Conservation (phyloP, 768 basidiomycete species). For the Boletus huronensis region DNA sequence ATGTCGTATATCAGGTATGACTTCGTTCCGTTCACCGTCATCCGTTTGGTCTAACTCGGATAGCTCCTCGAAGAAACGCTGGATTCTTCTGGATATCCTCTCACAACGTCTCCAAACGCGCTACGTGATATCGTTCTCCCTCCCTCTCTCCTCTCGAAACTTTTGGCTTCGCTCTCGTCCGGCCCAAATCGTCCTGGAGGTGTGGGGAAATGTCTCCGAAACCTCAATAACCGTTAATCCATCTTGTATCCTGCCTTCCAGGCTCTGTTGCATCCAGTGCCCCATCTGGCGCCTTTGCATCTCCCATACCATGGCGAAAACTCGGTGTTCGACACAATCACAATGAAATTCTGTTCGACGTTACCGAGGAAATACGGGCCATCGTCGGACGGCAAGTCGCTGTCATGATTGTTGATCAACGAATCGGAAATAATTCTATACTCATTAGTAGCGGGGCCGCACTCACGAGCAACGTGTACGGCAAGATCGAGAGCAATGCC, state of each 20-base stretch:
- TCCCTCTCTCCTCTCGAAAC: constrained; percentile 79
- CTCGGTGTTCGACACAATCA: constrained; percentile 75
- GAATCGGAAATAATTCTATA: neutral
- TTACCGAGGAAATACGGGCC: constrained; percentile 74
- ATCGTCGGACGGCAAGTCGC: constrained; percentile 30
- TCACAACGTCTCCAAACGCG: constrained; percentile 87
- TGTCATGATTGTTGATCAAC: neutral
- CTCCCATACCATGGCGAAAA: constrained; percentile 92
- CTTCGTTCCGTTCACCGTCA: neutral
- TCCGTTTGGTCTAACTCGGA: neutral
- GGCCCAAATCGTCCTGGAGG: constrained; percentile 30
- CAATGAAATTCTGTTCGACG: constrained; percentile 93
- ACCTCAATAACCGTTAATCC: neutral
- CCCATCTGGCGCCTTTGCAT: constrained; percentile 61
- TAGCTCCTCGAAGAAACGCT: constrained; percentile 95
- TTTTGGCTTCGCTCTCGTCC: constrained; percentile 40
- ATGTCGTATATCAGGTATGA: constrained; percentile 87
- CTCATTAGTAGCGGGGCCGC: constrained; percentile 59
- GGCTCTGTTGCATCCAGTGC: constrained; percentile 35
- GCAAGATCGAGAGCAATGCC: constrained; percentile 73
- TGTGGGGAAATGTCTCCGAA: neutral
- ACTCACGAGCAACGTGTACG: constrained; percentile 65
- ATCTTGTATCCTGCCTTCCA: neutral
- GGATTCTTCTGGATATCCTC: constrained; percentile 86
- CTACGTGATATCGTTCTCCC: constrained; percentile 92